These are phyloP conservation scores for Astraeus odoratus DNA, from an alignment of 768 basidiomycete species.

Conservation along the genomic window DNA sequence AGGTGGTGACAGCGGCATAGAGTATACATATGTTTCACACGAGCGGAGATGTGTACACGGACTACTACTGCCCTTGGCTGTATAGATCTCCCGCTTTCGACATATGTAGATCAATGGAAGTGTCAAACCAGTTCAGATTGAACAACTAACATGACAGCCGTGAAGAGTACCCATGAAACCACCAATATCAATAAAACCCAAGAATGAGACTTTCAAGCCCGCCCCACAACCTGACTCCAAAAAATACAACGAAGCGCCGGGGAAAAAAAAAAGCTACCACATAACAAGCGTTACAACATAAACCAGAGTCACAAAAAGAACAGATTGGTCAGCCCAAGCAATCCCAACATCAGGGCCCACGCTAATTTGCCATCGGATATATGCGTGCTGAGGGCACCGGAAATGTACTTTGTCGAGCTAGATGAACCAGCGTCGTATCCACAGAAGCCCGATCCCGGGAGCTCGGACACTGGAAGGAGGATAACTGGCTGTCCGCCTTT, in stretches of 20 bases:
- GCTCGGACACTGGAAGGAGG: constrained; percentile 36
- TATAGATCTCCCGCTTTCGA: too few relatives aligned
- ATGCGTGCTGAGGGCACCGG: neutral
- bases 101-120: too few relatives aligned
- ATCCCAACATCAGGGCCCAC: constrained; percentile 8
- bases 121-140: too few relatives aligned
- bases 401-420: constrained; percentile 3
- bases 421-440: constrained; percentile 9
- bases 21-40: neutral
- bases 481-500: constrained; percentile 56
- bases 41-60: too few relatives aligned
- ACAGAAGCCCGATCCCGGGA: constrained; percentile 35
- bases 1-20: neutral
- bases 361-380: neutral
- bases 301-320: constrained; percentile 1
- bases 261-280: neutral
- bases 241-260: too few relatives aligned
- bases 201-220: too few relatives aligned
- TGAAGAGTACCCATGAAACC: neutral
- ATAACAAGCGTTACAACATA: neutral
- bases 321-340: constrained; percentile 1
- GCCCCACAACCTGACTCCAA: too few relatives aligned
- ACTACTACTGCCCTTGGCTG: too few relatives aligned
- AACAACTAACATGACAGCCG: too few relatives aligned
- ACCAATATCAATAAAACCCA: neutral